Evolutionary conservation across 2,329 filamentous ascomycete species (phyloP), one percentile per base, ranked within the genome.

Genomic region (Fusarium succisae): DNA sequence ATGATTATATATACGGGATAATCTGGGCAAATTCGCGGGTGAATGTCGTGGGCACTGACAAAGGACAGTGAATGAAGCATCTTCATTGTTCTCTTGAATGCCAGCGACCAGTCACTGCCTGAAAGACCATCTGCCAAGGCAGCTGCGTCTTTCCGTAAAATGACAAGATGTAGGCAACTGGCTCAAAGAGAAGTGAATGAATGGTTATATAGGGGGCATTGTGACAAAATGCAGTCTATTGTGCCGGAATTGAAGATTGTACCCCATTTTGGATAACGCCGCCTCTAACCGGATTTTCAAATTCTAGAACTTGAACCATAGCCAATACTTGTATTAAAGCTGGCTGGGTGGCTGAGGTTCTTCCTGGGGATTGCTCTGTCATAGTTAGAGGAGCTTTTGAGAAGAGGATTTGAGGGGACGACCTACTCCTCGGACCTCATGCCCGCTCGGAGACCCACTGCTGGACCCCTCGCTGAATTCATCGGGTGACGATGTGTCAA

Each of bases 141-240:
- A 8, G 7, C 20, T 30, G 5, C 20, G 10, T 18, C 24, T 54
- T 5, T 30, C 6, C 1, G 8, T 8, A 8, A 2, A 13, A 8
- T 18, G 1, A 8, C 2, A 30, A n/a, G 20, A 2, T 17, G 14
- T 6, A 54, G 11, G n/a, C 2, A 5, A 17, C 11, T 39, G 20
- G 20, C 17, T 3, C 20, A 28, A 39, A 39, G 8, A 28, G 11
- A 18, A 14, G 51, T 54, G 35, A 54, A 39, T 28, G 14, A 37
- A 13, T 18, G 24, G 4, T 30, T 18, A 8, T 39, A 10, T 18
- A 4, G 14, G 20, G 12, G 11, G 12, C 15, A 55, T 55, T 30
- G 5, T n/a, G 20, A 10, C 8, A 4, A 28, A 28, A 22, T 54
- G 20, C 2, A 26, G 51, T 7, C 35, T 38, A 28, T 41, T 41